Conservation (phyloP, 129 eudicot genomes). For the Centrapalus pauciflorus region DNA sequence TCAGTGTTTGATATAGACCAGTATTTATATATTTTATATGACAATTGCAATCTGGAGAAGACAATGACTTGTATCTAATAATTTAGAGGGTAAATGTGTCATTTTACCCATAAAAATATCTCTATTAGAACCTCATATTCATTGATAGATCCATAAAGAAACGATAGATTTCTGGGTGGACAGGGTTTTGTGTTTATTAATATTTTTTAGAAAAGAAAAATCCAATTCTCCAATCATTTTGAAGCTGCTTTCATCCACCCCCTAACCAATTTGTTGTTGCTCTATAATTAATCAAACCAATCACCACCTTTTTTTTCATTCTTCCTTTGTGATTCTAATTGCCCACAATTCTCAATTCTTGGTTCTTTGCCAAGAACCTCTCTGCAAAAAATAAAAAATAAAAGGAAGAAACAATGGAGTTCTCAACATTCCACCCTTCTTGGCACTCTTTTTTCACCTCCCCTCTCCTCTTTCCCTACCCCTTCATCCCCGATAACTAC, state of each 20-base stretch:
- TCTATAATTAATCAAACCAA: slow-evolving; percentile 27
- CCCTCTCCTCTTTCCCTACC: slow-evolving; percentile 58
- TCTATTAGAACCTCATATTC: slow-evolving; percentile 30
- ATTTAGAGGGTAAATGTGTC: slow-evolving; percentile 25
- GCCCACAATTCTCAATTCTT: slow-evolving; percentile 6
- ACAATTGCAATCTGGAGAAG: too few species aligned
- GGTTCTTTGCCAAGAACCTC: slow-evolving; percentile 24
- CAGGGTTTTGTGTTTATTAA: slow-evolving; percentile 23
- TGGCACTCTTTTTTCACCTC: slow-evolving; percentile 55
- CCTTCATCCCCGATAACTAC: slow-evolving; percentile 60
- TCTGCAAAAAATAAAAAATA: slow-evolving; percentile 22
- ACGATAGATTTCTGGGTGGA: slow-evolving; percentile 17
- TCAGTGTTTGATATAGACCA: too few species aligned
- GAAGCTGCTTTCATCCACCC: slow-evolving; percentile 22
- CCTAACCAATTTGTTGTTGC: slow-evolving; percentile 26
- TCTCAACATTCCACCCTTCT: slow-evolving; percentile 47
- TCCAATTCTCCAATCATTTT: slow-evolving; percentile 26
- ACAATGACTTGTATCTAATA: not conserved
- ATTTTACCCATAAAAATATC: slow-evolving; percentile 18
- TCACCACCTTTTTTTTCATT: slow-evolving; percentile 12
- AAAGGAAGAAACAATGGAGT: slow-evolving; percentile 57
- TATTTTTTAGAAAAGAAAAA: too few species aligned
- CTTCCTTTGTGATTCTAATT: slow-evolving; percentile 20
- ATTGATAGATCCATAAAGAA: slow-evolving; percentile 8
- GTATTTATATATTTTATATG: too few species aligned